Percentiles rank a stretch among this genome's conserved stretches.
These are phyloP conservation scores for Termitomyces sp. DNA, from an alignment of 768 basidiomycete genomes.

Conservation along the genomic window DNA sequence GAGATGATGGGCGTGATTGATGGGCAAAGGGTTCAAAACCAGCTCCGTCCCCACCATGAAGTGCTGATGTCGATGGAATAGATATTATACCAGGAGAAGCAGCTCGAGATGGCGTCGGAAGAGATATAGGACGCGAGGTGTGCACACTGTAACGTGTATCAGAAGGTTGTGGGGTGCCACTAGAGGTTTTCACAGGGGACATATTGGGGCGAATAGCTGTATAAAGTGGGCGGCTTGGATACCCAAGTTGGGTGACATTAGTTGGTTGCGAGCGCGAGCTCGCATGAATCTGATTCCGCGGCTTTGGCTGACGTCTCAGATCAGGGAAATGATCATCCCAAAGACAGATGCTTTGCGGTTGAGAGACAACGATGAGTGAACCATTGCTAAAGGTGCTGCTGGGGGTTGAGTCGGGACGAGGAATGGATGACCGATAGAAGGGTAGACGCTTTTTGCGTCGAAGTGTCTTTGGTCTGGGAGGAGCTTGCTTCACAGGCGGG, in stretches of 20 bases:
- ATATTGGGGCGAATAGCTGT: constrained; percentile 42
- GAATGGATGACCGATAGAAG: constrained; percentile 25
- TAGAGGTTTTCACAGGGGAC: constrained; percentile 4
- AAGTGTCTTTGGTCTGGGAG: constrained; percentile 26
- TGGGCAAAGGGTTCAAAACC: constrained; percentile 19
- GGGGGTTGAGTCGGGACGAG: constrained; percentile 26
- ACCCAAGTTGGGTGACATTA: constrained; percentile 39
- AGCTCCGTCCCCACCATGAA: constrained; percentile 5
- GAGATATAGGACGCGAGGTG: constrained; percentile 10
- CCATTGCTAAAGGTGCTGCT: constrained; percentile 5
- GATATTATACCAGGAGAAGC: constrained; percentile 18
- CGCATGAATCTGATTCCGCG: constrained; percentile 11
- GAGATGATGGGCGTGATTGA: constrained; percentile 1
- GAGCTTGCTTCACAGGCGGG: background rate
- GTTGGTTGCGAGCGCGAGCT: constrained; percentile 24
- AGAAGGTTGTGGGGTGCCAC: background rate
- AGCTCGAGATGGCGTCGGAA: constrained; percentile 12
- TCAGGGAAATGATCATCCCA: constrained; percentile 11
- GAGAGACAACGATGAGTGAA: background rate
- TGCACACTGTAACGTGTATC: background rate
- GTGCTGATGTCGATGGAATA: constrained; percentile 14
- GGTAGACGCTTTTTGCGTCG: constrained; percentile 37
- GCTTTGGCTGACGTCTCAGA: background rate
- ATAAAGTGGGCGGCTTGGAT: constrained; percentile 53
- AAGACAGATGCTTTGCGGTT: constrained; percentile 7